Conservation (phyloP, 2,329 filamentous ascomycete species). For the Dactylellina sp. region DNA sequence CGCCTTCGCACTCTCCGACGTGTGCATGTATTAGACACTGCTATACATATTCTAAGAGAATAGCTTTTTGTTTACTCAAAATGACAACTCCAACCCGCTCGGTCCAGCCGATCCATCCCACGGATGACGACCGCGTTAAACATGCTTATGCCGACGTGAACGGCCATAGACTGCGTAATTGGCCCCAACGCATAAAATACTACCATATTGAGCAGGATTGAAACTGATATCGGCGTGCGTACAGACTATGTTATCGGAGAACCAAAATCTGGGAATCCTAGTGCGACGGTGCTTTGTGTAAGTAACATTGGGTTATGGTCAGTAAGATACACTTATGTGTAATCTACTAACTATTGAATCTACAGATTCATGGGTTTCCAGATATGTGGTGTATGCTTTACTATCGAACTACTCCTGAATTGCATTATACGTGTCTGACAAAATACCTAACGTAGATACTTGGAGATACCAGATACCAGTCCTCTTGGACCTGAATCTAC, state of each 20-base stretch:
- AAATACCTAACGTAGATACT: constrained; percentile 64
- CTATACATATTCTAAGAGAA: neutral
- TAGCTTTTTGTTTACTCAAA: neutral
- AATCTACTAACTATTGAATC: constrained; percentile 29
- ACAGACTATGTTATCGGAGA: constrained; percentile 60
- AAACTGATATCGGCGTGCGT: neutral
- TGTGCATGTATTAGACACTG: neutral
- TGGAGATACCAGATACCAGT: constrained; percentile 91
- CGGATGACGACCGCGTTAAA: constrained; percentile 60
- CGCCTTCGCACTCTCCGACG: no score
- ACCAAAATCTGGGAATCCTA: constrained; percentile 53
- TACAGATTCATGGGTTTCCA: constrained; percentile 60
- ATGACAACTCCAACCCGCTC: constrained; percentile 30
- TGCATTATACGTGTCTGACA: no score
- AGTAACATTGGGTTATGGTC: constrained; percentile 13
- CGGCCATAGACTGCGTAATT: constrained; percentile 61
- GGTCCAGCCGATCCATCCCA: constrained; percentile 58
- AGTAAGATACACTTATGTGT: neutral
- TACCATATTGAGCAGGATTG: neutral
- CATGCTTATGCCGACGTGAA: constrained; percentile 61
- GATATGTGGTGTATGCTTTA: constrained; percentile 60
- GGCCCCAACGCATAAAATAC: constrained; percentile 24
- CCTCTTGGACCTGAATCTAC: constrained; percentile 77
- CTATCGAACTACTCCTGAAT: neutral
- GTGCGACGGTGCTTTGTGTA: constrained; percentile 59